phyloP scores from a whole-genome alignment of 208 protist species.

The Trypanosoma caninum region DNA sequence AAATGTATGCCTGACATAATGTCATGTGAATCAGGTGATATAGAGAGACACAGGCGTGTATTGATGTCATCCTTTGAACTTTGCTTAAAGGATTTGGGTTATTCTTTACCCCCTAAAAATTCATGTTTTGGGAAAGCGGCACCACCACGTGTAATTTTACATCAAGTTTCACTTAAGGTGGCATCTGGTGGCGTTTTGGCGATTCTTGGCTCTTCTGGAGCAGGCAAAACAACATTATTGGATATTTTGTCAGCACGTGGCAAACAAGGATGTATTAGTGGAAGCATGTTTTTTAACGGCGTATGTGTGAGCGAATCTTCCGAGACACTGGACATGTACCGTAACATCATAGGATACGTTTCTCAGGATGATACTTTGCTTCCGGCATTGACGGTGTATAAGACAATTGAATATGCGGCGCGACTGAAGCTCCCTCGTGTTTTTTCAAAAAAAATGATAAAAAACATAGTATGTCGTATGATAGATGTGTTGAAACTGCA shows the following conservation, averaged over 20 bases:
- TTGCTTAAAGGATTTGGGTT: slow-evolving; percentile 46
- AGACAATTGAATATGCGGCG: slow-evolving; percentile 88
- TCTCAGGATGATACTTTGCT: slow-evolving; percentile 92
- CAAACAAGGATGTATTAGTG: slow-evolving; percentile 59
- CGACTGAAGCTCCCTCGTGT: slow-evolving; percentile 84
- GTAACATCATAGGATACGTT: slow-evolving; percentile 89
- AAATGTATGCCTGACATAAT: slow-evolving; percentile 25
- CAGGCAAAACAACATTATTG: slow-evolving; percentile 90
- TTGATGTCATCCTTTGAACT: slow-evolving; percentile 53
- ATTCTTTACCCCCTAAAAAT: slow-evolving; percentile 41
- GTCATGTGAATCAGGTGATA: slow-evolving; percentile 25
- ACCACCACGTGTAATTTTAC: slow-evolving; percentile 40
- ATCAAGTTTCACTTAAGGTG: slow-evolving; percentile 75
- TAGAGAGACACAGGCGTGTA: slow-evolving; percentile 36
- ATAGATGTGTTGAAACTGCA: slow-evolving; percentile 67
- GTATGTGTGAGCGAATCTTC: slow-evolving; percentile 35
- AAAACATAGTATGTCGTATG: slow-evolving; percentile 57
- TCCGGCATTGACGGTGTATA: slow-evolving; percentile 77
- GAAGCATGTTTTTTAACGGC: slow-evolving; percentile 70
- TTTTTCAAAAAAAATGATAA: slow-evolving; percentile 67
- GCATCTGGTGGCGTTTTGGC: slow-evolving; percentile 81
- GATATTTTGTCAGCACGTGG: slow-evolving; percentile 76
- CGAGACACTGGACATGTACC: slow-evolving; percentile 37
- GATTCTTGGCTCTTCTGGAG: slow-evolving; percentile 88
- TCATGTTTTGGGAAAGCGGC: slow-evolving; percentile 44